Percentiles rank a stretch among this genome's conserved stretches.
These are phyloP conservation scores for Chlorella sp. DNA, from an alignment of 139 green algal species.

Conservation along the genomic window DNA sequence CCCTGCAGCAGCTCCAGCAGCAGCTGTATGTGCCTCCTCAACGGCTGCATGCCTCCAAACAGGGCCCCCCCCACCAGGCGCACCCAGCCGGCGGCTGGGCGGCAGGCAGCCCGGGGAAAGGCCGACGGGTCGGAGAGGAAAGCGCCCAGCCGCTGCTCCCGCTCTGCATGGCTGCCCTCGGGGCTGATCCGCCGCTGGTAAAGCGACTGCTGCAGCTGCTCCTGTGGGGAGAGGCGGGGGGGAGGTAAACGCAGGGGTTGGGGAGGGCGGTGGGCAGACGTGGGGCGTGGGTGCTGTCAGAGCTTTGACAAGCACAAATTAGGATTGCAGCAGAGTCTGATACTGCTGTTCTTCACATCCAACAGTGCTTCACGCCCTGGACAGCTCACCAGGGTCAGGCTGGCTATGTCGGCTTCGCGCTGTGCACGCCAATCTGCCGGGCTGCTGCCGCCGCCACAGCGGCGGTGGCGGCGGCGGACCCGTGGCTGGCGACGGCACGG, in stretches of 20 bases:
- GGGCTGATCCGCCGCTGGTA: neutral
- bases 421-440: neutral
- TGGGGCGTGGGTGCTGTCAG: neutral
- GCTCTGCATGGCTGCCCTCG: neutral
- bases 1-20: constrained; percentile 16
- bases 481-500: neutral
- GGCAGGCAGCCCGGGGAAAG: constrained; percentile 2
- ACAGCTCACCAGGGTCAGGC: neutral
- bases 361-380: too few species aligned
- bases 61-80: neutral
- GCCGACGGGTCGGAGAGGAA: neutral
- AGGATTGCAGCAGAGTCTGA: too few species aligned
- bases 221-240: neutral
- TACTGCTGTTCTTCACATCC: too few species aligned
- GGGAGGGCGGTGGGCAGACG: too few species aligned
- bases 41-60: neutral
- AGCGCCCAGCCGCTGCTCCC: neutral
- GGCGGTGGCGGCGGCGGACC: neutral
- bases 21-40: constrained; percentile 19
- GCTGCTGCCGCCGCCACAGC: too few species aligned
- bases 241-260: too few species aligned
- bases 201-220: neutral
- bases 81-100: neutral
- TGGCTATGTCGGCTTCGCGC: neutral
- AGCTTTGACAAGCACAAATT: too few species aligned